Evolutionary conservation across 805 yeast genomes (phyloP), one percentile per base, ranked within the genome.

Genomic region (Saccharomyces mikatae): DNA sequence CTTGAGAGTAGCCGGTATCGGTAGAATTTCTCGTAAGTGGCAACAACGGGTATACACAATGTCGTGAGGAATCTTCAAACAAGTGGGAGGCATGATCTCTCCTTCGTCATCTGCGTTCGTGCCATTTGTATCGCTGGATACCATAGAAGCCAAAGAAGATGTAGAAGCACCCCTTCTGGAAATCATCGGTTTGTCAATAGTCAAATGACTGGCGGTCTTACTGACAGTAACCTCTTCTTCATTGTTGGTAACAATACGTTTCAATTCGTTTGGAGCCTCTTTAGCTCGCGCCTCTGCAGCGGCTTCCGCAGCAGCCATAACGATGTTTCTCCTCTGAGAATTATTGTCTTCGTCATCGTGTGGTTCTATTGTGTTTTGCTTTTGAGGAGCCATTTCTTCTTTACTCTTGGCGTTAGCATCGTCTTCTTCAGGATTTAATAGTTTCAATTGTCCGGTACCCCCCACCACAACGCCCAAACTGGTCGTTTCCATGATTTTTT

Each of bases 1-100:
- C 64, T 86, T 87, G 63, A 88, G 66, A 5, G 91, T 89, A 0
- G 96, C 95, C 0, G 96, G 94, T 53, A 91, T 89, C 0, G 98
- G 97, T 56, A 91, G 70, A 51, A 91, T 91, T 65, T 91, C 97
- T 53, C 97, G 76, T 57, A 91, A 71, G 69, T 91, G 97, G 63
- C 97, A 91, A 68, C 97, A 91, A 60, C 97, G 76, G 0, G 97
- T 88, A 70, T 91, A 91, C 65, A 91, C 76, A 46, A 84, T 76
- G 62, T 89, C 96, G 52, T 86, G 78, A 32, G 80, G 74, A 10
- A 75, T 65, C 47, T 65, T 67, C 5, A 63, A 30, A 41, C 62
- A 51, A 13, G 51, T 53, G 28, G 75, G 71, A 21, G 74, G 74
- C 29, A 56, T 63, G 4, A 63, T 58, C n/a, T 61, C 66, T 31